A percentile compares a stretch with the other conserved stretches of the same genome.
Evolutionary conservation across 2,329 filamentous ascomycete species (phyloP).

Genomic region (Coniella vitis): DNA sequence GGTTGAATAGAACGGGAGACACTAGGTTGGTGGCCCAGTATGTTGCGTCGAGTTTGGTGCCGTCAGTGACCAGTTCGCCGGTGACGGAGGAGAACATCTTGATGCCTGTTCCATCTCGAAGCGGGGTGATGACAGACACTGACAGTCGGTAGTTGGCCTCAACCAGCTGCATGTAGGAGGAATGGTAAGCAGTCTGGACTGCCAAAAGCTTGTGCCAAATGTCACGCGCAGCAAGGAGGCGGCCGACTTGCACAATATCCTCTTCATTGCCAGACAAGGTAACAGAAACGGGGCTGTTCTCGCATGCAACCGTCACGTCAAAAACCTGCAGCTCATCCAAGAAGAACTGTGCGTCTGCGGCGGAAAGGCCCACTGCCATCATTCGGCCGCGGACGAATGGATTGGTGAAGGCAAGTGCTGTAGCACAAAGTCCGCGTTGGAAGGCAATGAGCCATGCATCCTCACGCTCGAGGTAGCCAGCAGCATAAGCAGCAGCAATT

Average conservation of each 20-base stretch:
- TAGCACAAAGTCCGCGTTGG: constrained; percentile 31
- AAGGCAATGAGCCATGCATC: constrained; percentile 37
- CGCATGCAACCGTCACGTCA: constrained; percentile 32
- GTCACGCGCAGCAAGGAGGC: constrained; percentile 24
- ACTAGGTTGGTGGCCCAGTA: constrained; percentile 44
- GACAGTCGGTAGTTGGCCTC: constrained; percentile 29
- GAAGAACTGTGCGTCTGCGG: constrained; percentile 22
- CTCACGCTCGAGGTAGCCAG: constrained; percentile 28
- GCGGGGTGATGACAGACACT: constrained; percentile 20
- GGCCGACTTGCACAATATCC: constrained; percentile 25
- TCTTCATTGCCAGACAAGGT: constrained; percentile 36
- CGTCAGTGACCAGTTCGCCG: constrained; percentile 3
- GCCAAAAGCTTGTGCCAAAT: constrained; percentile 31
- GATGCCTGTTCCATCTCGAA: background rate
- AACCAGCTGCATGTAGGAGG: constrained; percentile 35
- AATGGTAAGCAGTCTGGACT: constrained; percentile 38
- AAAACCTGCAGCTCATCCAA: constrained; percentile 17
- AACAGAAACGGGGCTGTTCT: constrained; percentile 37
- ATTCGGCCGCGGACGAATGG: constrained; percentile 31
- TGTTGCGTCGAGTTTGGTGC: constrained; percentile 22
- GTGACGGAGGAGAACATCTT: constrained; percentile 37
- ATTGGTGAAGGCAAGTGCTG: constrained; percentile 21
- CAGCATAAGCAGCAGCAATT: constrained; percentile 38
- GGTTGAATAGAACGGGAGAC: constrained; percentile 36
- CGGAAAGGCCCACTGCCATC: constrained; percentile 33